A percentile compares a stretch with the other conserved stretches of the same genome.
Conservation (phyloP, 2,329 filamentous ascomycete species). For the Pseudocercospora fijiensis region DNA sequence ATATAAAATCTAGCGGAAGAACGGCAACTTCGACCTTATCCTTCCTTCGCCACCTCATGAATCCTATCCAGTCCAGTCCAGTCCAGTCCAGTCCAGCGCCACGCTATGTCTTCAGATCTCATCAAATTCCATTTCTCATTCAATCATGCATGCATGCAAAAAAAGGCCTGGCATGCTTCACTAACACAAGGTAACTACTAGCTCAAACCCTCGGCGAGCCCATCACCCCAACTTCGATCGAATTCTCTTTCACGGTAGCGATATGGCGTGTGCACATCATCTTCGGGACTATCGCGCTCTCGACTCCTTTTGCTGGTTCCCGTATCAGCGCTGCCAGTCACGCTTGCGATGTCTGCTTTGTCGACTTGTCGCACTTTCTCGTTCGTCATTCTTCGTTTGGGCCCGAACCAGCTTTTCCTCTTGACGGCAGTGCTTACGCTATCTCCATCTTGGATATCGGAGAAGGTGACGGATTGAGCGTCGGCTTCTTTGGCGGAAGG, state of each 20-base stretch:
- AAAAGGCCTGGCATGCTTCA: background rate
- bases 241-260: conserved; percentile 52
- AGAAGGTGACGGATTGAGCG: conserved; percentile 16
- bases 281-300: conserved; percentile 38
- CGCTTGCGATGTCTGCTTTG: conserved; percentile 28
- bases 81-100: conserved; percentile 9
- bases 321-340: conserved; percentile 28
- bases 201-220: conserved; percentile 79
- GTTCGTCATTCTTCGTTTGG: conserved; percentile 21
- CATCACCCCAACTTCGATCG: conserved; percentile 79
- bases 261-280: conserved; percentile 52
- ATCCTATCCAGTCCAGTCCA: background rate
- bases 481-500: conserved; percentile 9
- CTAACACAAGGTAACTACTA: conserved; percentile 48
- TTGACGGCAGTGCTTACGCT: conserved; percentile 24
- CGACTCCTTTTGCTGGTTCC: conserved; percentile 32
- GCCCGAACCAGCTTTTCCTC: conserved; percentile 34
- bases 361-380: conserved; percentile 21
- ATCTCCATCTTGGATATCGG: conserved; percentile 22
- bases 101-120: background rate
- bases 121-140: background rate
- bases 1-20: too few relatives aligned
- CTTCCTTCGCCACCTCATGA: background rate
- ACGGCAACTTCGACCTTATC: too few relatives aligned
- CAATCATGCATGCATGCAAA: background rate